These are phyloP conservation scores for Flaveria trinervia DNA, from an alignment of 129 eudicot genomes.

Conservation along the genomic window DNA sequence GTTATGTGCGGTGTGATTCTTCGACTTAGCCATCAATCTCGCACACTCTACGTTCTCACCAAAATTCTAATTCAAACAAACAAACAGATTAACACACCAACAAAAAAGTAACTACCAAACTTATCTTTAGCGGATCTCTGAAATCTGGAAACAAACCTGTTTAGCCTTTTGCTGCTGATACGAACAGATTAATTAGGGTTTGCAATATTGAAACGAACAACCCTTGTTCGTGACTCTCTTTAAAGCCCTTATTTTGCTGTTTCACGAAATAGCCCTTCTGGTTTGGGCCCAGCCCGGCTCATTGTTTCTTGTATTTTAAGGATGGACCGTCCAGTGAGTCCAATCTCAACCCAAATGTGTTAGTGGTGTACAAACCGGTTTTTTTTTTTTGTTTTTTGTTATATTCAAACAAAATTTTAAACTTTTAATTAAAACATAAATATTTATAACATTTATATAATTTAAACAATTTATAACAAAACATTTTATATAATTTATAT, in stretches of 20 bases:
- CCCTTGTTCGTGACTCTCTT: neutral
- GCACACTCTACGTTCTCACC: neutral
- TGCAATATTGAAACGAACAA: neutral
- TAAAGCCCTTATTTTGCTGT: neutral
- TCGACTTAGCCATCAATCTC: neutral
- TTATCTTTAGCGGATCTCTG: neutral
- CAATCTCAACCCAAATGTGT: too few relatives aligned
- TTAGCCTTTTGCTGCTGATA: neutral
- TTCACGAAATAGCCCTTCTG: neutral
- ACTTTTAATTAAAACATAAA: too few relatives aligned
- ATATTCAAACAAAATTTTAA: too few relatives aligned
- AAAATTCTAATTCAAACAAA: neutral
- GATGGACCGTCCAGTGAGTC: too few relatives aligned
- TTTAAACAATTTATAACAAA: too few relatives aligned
- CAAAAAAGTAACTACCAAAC: neutral
- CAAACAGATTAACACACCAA: neutral
- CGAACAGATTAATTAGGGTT: neutral
- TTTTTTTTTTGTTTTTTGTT: too few relatives aligned
- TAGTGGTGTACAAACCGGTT: too few relatives aligned
- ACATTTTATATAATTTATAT: too few relatives aligned
- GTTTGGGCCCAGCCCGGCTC: neutral
- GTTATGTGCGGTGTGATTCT: neutral
- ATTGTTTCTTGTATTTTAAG: neutral
- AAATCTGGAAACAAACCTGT: too few relatives aligned
- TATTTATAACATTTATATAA: too few relatives aligned